Evolutionary conservation across 1,284 basidiomycete genomes (phyloP), one percentile per base, ranked within the genome.

Genomic region (Ceratobasidium papillatum): DNA sequence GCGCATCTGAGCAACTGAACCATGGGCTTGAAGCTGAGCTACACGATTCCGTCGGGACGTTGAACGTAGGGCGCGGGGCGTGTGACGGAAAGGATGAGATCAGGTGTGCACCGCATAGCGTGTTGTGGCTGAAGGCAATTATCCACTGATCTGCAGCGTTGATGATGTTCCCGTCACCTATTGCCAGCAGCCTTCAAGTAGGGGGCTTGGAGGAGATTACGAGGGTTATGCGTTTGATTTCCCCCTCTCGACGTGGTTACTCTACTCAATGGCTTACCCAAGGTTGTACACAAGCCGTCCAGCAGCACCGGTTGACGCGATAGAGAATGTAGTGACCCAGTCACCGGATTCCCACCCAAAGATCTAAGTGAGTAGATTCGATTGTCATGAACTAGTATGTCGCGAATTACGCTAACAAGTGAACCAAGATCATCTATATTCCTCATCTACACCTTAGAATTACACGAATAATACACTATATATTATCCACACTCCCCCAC

Each of bases 41-140:
- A n/a, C n/a, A n/a, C 41, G 17, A 43, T 9, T 9, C 17, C 7
- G 7, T 36, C n/a, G 34, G 30, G 56, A 5, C 17, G 2, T 30
- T 54, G 51, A 54, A 17, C 9, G 9, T n/a, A 12, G 19, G 9
- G 11, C 19, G 27, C 51, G 22, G 32, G 3, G 27, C 7, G 27
- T 17, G 19, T 9, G 19, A 14, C 19, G 3, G 38, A 41, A 27
- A 38, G 27, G 25, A 49, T 30, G 27, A 12, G 25, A 12, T 54
- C 25, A 54, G 51, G 32, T 43, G 58, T 17, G 1, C 36, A 8
- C 56, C n/a, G 19, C 7, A 2, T 41, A 11, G 8, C 7, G 32
- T 43, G 34, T 17, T 61, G 58, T 61, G 58, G 58, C 58, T 61
- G 58, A 61, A 61, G 58, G 34, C 8, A 61, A 61, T 61, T 27